Base-by-base conservation (phyloP, 2,329 filamentous ascomycete genomes). In the Aspergillus chevalieri region DNA sequence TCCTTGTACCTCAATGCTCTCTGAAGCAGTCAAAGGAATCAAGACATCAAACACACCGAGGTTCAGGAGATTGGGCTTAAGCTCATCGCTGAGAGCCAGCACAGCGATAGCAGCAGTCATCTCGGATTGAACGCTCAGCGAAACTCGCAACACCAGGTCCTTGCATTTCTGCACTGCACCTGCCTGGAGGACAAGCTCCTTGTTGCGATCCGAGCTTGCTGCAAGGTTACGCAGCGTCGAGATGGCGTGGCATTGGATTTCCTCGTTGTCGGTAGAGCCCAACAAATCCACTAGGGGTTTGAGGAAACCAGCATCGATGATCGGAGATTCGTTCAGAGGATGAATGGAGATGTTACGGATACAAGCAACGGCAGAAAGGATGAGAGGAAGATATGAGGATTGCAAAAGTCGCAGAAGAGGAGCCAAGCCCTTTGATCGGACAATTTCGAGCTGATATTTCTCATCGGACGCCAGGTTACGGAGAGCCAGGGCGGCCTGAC, bases 51-150 rank as follows among this genome's bases (percentile, higher is more conserved):
- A 97, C 1, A 98, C 92, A 19, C 92, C 93, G 2, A 97, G 79
- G 53, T 89, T 91, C 48, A 98, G 75, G 10, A 98, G 79, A 65
- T 95, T 88, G 4, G 87, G 83, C 73, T 98, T 98, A 51, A 98
- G 80, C 56, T 98, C 93, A 62, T 98, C 93, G 60, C 92, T 96
- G 46, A 98, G 75, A 15, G 93, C 93, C 55, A 98, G 79, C 12
- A 98, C 93, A 34, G 93, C 93, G 70, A 98, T 96, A 1, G 93
- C 93, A n/a, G 93, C 93, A 4, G 93, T 98, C 93, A 98, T 98
- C 70, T 98, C 93, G 2, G 91, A 96, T 68, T 98, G 93, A 2
- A 98, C 93, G 36, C 88, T 92, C 44, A 97, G 80, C 0, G 93
- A 90, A 2, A 97, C 93, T 49, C 94, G 86, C 15, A 98, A 77